Evolutionary conservation across 2,329 filamentous ascomycete genomes (phyloP).

Genomic region (Aspergillus udagawae): DNA sequence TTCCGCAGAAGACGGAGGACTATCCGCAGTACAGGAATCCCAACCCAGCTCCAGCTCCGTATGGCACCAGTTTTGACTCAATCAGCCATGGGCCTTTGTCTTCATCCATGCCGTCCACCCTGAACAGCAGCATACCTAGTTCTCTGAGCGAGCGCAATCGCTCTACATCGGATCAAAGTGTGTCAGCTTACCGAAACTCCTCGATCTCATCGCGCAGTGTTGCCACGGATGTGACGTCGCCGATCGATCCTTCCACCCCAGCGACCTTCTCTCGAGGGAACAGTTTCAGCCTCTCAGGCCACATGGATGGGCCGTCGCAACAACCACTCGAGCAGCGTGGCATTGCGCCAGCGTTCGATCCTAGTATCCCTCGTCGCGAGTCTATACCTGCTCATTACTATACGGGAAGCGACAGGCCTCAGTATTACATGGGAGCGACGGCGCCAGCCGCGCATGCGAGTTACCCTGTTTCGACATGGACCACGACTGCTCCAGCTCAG

Average conservation of each 20-base stretch:
- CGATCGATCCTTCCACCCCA: slow-evolving; percentile 35
- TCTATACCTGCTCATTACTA: slow-evolving; percentile 36
- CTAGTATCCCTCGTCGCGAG: slow-evolving; percentile 33
- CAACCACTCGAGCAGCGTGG: slow-evolving; percentile 30
- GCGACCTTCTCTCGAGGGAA: slow-evolving; percentile 32
- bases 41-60: slow-evolving; percentile 27
- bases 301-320: slow-evolving; percentile 27
- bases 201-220: slow-evolving; percentile 38
- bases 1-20: slow-evolving; percentile 35
- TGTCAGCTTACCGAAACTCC: slow-evolving; percentile 37
- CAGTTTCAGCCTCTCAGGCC: slow-evolving; percentile 35
- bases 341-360: slow-evolving; percentile 27
- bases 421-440: slow-evolving; percentile 30
- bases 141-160: slow-evolving; percentile 34
- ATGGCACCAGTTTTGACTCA: slow-evolving; percentile 33
- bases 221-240: slow-evolving; percentile 35
- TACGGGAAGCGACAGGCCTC: slow-evolving; percentile 26
- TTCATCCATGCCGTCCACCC: slow-evolving; percentile 28
- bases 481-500: slow-evolving; percentile 35
- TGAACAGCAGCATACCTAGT: slow-evolving; percentile 29
- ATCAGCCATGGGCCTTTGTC: slow-evolving; percentile 31
- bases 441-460: slow-evolving; percentile 26
- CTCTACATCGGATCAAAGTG: slow-evolving; percentile 33
- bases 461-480: slow-evolving; percentile 36
- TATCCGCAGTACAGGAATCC: slow-evolving; percentile 31